Conservation (phyloP, 306 rosid species). For the Dryas drummondii region DNA sequence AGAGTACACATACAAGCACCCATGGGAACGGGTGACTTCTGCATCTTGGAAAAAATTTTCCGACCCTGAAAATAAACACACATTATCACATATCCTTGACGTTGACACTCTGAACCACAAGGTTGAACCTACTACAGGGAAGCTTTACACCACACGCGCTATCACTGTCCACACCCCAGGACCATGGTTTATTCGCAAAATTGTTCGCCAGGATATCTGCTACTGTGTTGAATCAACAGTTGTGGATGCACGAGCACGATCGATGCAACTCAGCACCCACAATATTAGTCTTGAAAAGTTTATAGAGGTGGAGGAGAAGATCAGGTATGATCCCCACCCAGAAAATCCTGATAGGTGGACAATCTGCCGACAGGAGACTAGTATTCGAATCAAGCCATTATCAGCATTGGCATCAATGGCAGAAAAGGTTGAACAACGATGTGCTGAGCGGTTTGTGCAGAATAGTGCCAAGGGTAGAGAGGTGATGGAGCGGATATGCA, state of each 20-base stretch:
- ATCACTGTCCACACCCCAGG: constrained; percentile 76
- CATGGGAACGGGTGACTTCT: constrained; percentile 88
- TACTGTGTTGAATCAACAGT: constrained; percentile 71
- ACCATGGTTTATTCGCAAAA: constrained; percentile 73
- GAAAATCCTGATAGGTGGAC: constrained; percentile 70
- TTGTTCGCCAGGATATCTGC: constrained; percentile 84
- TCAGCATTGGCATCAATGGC: constrained; percentile 85
- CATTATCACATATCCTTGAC: constrained; percentile 71
- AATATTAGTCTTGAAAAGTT: constrained; percentile 77
- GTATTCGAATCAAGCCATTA: constrained; percentile 73
- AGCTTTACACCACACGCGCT: constrained; percentile 71
- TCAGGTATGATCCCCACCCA: constrained; percentile 67
- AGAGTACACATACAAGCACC: constrained; percentile 83
- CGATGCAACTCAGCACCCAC: constrained; percentile 59
- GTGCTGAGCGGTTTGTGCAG: constrained; percentile 80
- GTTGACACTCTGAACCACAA: constrained; percentile 73
- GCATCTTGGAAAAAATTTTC: constrained; percentile 95
- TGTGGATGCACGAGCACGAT: constrained; percentile 55
- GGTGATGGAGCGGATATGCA: constrained; percentile 95
- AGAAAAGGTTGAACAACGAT: constrained; percentile 83
- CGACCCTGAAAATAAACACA: constrained; percentile 74
- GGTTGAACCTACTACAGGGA: constrained; percentile 57
- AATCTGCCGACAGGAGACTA: constrained; percentile 72
- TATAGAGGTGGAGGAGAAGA: constrained; percentile 77
- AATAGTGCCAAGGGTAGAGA: constrained; percentile 85